Percentiles rank a stretch among this genome's conserved stretches.
Conservation (phyloP, 2,329 filamentous ascomycete genomes). For the Talaromyces islandicus region DNA sequence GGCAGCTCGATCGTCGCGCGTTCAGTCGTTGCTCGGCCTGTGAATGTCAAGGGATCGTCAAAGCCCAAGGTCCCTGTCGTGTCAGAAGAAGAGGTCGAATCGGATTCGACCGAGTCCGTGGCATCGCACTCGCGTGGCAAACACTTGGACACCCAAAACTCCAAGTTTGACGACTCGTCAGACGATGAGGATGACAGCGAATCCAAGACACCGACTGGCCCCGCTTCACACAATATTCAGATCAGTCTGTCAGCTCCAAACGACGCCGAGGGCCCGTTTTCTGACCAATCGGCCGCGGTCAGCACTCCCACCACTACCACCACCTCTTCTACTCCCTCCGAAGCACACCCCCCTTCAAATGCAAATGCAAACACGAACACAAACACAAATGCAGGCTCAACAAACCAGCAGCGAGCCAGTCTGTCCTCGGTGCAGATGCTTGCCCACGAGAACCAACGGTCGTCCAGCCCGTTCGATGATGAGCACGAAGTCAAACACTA, state of each 20-base stretch:
- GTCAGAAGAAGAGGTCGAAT: slow-evolving; percentile 21
- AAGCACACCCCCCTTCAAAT: slow-evolving; percentile 11
- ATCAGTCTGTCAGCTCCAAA: slow-evolving; percentile 2
- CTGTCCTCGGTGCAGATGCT: slow-evolving; percentile 25
- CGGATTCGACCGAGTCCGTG: slow-evolving; percentile 10
- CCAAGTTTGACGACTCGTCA: slow-evolving; percentile 29
- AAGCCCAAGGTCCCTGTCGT: slow-evolving; percentile 26
- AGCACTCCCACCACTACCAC: slow-evolving; percentile 5
- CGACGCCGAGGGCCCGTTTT: slow-evolving; percentile 12
- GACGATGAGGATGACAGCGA: slow-evolving; percentile 17
- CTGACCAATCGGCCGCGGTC: slow-evolving; percentile 12
- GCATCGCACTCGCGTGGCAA: slow-evolving; percentile 16
- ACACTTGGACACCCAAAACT: slow-evolving; percentile 18
- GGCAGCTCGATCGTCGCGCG: slow-evolving; percentile 40
- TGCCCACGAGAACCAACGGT: slow-evolving; percentile 3
- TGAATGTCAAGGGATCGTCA: slow-evolving; percentile 36
- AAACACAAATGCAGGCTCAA: neutral
- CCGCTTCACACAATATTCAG: slow-evolving; percentile 16
- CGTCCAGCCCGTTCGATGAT: slow-evolving; percentile 11
- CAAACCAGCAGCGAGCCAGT: slow-evolving; percentile 7
- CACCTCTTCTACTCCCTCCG: slow-evolving; percentile 11
- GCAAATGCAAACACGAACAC: slow-evolving; percentile 2
- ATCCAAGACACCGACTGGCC: slow-evolving; percentile 6
- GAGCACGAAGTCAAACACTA: slow-evolving; percentile 12
- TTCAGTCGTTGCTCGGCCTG: slow-evolving; percentile 37